Percentiles rank a stretch among this genome's conserved stretches.
These are phyloP conservation scores for Cladosporium velox DNA, from an alignment of 2,329 filamentous ascomycete genomes.

Conservation along the genomic window DNA sequence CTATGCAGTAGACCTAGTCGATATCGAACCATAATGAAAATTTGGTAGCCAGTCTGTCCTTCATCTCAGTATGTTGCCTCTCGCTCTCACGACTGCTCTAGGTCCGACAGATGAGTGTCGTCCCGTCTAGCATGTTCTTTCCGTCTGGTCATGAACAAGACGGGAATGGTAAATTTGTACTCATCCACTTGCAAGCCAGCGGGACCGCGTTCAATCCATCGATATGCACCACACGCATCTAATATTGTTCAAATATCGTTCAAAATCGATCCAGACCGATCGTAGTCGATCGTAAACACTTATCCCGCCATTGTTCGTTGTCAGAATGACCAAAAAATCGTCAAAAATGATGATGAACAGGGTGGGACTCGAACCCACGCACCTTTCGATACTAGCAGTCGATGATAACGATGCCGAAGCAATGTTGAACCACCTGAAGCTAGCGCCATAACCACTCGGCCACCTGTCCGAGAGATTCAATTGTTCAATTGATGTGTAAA, in stretches of 20 bases:
- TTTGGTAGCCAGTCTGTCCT: no score
- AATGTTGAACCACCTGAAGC: conserved; percentile 2
- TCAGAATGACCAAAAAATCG: background rate
- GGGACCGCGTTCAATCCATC: background rate
- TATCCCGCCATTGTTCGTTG: background rate
- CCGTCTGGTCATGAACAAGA: no score
- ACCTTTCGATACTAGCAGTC: conserved; percentile 29
- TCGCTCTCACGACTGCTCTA: no score
- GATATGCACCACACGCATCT: background rate
- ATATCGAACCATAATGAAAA: no score
- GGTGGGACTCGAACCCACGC: conserved; percentile 36
- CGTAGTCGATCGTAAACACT: background rate
- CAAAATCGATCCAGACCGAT: background rate
- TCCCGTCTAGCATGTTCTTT: no score
- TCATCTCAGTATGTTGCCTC: no score
- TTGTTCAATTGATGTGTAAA: background rate
- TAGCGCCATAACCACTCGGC: conserved; percentile 20
- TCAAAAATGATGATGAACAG: conserved; percentile 5
- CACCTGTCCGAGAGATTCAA: conserved; percentile 4
- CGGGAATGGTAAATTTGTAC: background rate
- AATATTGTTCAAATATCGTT: background rate
- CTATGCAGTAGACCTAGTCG: no score
- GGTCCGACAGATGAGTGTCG: no score
- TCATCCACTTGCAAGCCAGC: background rate
- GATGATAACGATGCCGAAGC: background rate